Evolutionary conservation across 1,139 yeast genomes (phyloP).

Genomic region (Candida freyschussii): DNA sequence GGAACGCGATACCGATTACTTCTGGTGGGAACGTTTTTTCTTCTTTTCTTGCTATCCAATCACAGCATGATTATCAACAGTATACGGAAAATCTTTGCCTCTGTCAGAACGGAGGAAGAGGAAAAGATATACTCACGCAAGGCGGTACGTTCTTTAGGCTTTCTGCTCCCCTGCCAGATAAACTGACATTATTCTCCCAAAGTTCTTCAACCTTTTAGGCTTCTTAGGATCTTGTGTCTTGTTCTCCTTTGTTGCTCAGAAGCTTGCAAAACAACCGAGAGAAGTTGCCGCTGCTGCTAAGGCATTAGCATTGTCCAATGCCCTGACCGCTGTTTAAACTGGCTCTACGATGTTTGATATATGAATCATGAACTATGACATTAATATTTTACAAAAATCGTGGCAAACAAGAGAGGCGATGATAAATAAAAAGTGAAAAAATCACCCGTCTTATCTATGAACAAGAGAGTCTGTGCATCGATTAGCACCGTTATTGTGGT

Average conservation of each 20-base stretch:
- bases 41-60: conserved; percentile 9
- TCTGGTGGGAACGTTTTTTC: conserved; percentile 30
- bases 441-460: not conserved
- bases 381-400: not conserved
- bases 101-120: conserved; percentile 82
- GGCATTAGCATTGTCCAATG: conserved; percentile 19
- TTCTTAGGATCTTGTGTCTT: conserved; percentile 76
- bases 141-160: conserved; percentile 40
- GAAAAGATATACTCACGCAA: conserved; percentile 70
- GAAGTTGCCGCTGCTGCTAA: conserved; percentile 22
- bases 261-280: conserved; percentile 34
- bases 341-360: no score
- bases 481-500: no score
- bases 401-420: no score
- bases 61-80: conserved; percentile 52
- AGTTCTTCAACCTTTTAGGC: conserved; percentile 74
- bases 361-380: not conserved
- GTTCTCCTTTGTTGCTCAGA: conserved; percentile 77
- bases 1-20: conserved; percentile 84
- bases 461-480: no score
- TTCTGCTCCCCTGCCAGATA: not conserved
- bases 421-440: not conserved
- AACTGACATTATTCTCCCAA: conserved; percentile 1
- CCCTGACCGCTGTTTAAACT: conserved; percentile 15
- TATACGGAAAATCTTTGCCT: conserved; percentile 70